phyloP scores from a whole-genome alignment of 768 basidiomycete species.

The Pleurotus salmoneostramineus region DNA sequence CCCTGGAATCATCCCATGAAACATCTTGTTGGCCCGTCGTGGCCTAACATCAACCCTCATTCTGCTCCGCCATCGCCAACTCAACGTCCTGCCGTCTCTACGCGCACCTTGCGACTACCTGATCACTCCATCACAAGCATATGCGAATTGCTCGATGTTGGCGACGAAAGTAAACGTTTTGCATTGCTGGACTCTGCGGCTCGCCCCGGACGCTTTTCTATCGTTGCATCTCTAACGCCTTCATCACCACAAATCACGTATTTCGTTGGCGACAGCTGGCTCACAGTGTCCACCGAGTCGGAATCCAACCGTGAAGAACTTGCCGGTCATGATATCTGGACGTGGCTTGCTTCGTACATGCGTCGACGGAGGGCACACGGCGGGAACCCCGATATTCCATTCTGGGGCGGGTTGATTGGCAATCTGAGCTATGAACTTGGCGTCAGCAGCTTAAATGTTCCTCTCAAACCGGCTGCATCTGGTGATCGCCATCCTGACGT shows the following conservation, averaged over 20 bases:
- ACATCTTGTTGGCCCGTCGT: constrained; percentile 43
- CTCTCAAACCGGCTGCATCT: constrained; percentile 23
- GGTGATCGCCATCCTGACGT: constrained; percentile 58
- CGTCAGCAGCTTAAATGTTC: constrained; percentile 47
- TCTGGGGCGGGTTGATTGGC: constrained; percentile 83
- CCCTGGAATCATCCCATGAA: constrained; percentile 38
- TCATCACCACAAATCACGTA: constrained; percentile 58
- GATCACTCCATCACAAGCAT: constrained; percentile 38
- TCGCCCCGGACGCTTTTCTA: constrained; percentile 68
- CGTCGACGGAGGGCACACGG: constrained; percentile 38
- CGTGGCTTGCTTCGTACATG: constrained; percentile 75
- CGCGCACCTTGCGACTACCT: constrained; percentile 37
- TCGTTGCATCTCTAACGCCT: constrained; percentile 58
- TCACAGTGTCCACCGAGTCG: constrained; percentile 40
- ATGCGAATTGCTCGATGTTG: constrained; percentile 61
- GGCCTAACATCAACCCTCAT: constrained; percentile 46
- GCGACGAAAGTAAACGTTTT: constrained; percentile 57
- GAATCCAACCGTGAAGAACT: constrained; percentile 36
- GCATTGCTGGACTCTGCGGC: constrained; percentile 76
- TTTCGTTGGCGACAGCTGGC: constrained; percentile 41
- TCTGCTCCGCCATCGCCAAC: constrained; percentile 20
- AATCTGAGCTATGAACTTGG: constrained; percentile 81
- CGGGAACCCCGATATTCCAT: constrained; percentile 56
- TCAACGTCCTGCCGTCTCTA: constrained; percentile 21
- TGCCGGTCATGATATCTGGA: constrained; percentile 58